A percentile compares a stretch with the other conserved stretches of the same genome.
Evolutionary conservation across 805 yeast genomes (phyloP).

Genomic region (Saturnispora gosingensis): DNA sequence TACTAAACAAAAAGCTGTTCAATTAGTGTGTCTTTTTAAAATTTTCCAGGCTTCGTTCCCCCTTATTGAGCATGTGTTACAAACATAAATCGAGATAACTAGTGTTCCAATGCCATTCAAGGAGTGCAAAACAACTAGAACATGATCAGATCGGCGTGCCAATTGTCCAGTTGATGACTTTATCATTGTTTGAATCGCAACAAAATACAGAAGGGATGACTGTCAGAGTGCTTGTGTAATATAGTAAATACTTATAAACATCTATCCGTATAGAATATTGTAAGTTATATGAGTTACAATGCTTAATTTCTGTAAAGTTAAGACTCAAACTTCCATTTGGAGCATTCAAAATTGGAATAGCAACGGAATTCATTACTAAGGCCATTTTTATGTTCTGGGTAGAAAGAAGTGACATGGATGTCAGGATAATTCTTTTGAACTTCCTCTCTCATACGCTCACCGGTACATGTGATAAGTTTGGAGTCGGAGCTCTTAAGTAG

Average conservation of each 20-base stretch:
- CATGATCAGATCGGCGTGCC: too few species aligned
- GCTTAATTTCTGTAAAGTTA: background rate
- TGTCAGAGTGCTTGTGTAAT: background rate
- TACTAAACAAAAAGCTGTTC: background rate
- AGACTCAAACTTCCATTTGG: conserved; percentile 45
- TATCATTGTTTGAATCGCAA: background rate
- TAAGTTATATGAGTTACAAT: background rate
- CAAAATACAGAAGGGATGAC: background rate
- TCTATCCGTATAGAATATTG: background rate
- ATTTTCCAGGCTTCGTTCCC: background rate
- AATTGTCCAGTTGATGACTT: background rate
- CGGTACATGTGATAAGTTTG: conserved; percentile 70
- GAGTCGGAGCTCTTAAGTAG: conserved; percentile 36
- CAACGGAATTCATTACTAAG: conserved; percentile 83
- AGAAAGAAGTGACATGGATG: conserved; percentile 52
- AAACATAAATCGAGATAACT: background rate
- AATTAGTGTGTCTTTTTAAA: background rate
- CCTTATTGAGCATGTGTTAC: background rate
- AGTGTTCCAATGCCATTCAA: too few species aligned
- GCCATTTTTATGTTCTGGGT: conserved; percentile 78
- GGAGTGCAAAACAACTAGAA: too few species aligned
- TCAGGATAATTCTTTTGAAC: conserved; percentile 56
- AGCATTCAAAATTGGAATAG: conserved; percentile 68
- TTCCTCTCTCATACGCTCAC: conserved; percentile 74
- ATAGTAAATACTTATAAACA: background rate